These are phyloP conservation scores for Pyrenula massariospora DNA, from an alignment of 495 filamentous ascomycete genomes.

Conservation along the genomic window DNA sequence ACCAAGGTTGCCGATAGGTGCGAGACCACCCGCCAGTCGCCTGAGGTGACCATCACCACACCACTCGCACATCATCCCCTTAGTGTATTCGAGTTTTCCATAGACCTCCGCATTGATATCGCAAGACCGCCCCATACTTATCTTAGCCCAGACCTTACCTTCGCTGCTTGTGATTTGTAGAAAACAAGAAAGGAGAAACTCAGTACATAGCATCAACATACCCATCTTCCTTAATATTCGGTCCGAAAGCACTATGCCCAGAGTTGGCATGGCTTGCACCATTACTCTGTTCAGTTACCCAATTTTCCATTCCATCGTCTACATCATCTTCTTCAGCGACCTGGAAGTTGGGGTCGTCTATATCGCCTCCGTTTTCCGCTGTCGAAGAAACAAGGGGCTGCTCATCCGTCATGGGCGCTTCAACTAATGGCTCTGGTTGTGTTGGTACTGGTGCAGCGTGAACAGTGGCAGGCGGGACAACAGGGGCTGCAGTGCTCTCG, in stretches of 20 bases:
- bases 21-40: too few species aligned
- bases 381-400: background rate
- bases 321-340: background rate
- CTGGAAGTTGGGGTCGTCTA: background rate
- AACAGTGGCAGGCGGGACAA: background rate
- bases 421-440: background rate
- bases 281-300: background rate
- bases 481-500: constrained; percentile 20
- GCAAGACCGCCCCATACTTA: background rate
- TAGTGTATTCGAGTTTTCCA: too few species aligned
- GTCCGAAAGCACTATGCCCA: constrained; percentile 24
- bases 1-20: background rate
- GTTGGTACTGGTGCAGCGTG: background rate
- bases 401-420: background rate
- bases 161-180: background rate
- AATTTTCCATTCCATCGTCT: background rate
- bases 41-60: too few species aligned
- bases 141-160: background rate
- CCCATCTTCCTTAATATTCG: constrained; percentile 95
- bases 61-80: too few species aligned
- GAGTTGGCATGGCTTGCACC: constrained; percentile 8
- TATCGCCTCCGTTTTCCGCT: background rate
- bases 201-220: constrained; percentile 48
- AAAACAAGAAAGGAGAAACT: constrained; percentile 14
- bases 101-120: background rate